Evolutionary conservation across 768 basidiomycete species (phyloP).

Genomic region (Trametes punicea): DNA sequence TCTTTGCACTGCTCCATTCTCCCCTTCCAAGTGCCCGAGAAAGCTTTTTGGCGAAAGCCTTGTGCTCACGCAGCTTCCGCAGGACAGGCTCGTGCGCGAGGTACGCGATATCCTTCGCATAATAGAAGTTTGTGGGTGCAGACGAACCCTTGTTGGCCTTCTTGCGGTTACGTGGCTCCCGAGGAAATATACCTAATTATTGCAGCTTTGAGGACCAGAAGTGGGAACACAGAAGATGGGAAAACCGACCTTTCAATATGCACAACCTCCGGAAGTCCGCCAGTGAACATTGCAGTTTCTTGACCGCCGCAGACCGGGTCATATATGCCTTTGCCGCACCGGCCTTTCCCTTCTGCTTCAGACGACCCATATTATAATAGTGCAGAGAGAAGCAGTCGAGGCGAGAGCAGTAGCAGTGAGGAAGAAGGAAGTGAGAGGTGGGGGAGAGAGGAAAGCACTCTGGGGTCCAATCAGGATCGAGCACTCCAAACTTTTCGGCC

Average conservation of each 20-base stretch:
- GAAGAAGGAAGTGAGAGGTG: background rate
- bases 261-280: slow-evolving; percentile 96
- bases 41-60: slow-evolving; percentile 96
- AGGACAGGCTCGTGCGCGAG: slow-evolving; percentile 95
- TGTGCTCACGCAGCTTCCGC: slow-evolving; percentile 92
- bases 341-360: slow-evolving; percentile 82
- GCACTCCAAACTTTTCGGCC: slow-evolving; percentile 29
- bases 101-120: slow-evolving; percentile 96
- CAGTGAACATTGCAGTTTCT: slow-evolving; percentile 94
- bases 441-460: slow-evolving; percentile 5
- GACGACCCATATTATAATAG: slow-evolving; percentile 59
- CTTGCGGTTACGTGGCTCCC: slow-evolving; percentile 89
- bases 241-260: slow-evolving; percentile 84
- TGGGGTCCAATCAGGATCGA: slow-evolving; percentile 20
- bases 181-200: slow-evolving; percentile 86
- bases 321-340: slow-evolving; percentile 91
- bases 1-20: slow-evolving; percentile 95
- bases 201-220: background rate
- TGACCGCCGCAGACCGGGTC: slow-evolving; percentile 87
- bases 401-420: background rate
- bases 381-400: background rate
- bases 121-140: slow-evolving; percentile 97
- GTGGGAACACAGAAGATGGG: background rate
- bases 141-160: slow-evolving; percentile 97
- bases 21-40: slow-evolving; percentile 88